Evolutionary conservation across 1,139 yeast species (phyloP).

Genomic region (Taphrina pruni): DNA sequence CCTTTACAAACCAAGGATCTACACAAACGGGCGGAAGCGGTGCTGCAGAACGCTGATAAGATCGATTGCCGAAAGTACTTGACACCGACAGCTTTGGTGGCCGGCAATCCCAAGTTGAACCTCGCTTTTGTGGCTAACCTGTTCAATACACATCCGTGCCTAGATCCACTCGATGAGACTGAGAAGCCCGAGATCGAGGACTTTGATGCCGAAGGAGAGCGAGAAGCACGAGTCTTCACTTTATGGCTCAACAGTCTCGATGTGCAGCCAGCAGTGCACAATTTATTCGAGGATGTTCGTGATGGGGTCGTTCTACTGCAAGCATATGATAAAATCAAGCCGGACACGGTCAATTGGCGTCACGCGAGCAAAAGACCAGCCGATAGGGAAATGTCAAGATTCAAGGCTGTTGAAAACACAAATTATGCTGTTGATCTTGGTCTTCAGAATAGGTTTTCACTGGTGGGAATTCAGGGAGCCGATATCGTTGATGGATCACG

Average conservation of each 20-base stretch:
- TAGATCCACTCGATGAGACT: slow-evolving; percentile 90
- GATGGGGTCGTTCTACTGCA: slow-evolving; percentile 89
- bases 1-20: slow-evolving; percentile 80
- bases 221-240: slow-evolving; percentile 98
- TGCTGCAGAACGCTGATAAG: slow-evolving; percentile 83
- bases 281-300: slow-evolving; percentile 86
- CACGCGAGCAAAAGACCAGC: slow-evolving; percentile 81
- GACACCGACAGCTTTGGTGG: slow-evolving; percentile 89
- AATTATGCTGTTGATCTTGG: slow-evolving; percentile 97
- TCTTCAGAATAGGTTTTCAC: slow-evolving; percentile 84
- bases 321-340: slow-evolving; percentile 94
- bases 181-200: slow-evolving; percentile 84
- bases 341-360: slow-evolving; percentile 82
- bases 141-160: slow-evolving; percentile 94
- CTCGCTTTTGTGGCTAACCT: slow-evolving; percentile 96
- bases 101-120: slow-evolving; percentile 95
- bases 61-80: slow-evolving; percentile 91
- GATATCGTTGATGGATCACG: slow-evolving; percentile 95
- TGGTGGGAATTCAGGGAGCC: slow-evolving; percentile 97
- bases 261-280: slow-evolving; percentile 91
- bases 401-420: slow-evolving; percentile 94
- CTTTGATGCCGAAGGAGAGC: slow-evolving; percentile 98
- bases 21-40: slow-evolving; percentile 81
- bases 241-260: slow-evolving; percentile 96
- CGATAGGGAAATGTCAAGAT: slow-evolving; percentile 77